Evolutionary conservation across 2,329 filamentous ascomycete species (phyloP).

Genomic region (Exophiala spinifera): DNA sequence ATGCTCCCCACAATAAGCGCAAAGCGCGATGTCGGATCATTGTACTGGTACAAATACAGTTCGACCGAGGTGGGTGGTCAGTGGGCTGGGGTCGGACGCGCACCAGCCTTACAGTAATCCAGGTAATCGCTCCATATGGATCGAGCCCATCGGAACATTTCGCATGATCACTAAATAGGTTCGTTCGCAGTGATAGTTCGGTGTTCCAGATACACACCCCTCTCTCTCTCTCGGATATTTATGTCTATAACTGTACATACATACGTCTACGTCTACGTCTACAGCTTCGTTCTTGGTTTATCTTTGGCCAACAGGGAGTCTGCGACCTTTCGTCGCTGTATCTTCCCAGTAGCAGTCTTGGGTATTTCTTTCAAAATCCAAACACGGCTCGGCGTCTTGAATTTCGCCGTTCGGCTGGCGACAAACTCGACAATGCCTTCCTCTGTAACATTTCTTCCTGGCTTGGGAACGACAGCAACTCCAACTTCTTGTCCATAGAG

Average conservation of each 20-base stretch:
- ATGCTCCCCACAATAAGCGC: background rate
- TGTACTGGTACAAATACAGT: no score
- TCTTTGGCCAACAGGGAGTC: constrained; percentile 77
- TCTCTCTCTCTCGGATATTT: no score
- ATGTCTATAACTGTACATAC: no score
- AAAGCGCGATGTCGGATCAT: background rate
- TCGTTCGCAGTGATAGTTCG: no score
- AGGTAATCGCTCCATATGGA: no score
- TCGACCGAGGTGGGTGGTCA: no score
- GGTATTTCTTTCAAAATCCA: constrained; percentile 83
- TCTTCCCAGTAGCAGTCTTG: constrained; percentile 89
- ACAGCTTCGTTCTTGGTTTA: constrained; percentile 52
- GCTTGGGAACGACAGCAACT: constrained; percentile 71
- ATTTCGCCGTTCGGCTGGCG: constrained; percentile 68
- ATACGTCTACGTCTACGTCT: constrained; percentile 22
- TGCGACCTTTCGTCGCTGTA: constrained; percentile 80
- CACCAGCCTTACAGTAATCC: no score
- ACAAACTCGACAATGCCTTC: constrained; percentile 68
- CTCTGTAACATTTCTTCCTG: constrained; percentile 54
- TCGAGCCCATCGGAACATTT: no score
- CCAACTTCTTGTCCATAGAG: constrained; percentile 80
- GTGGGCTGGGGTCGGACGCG: no score
- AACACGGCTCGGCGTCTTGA: constrained; percentile 82
- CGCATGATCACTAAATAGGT: no score
- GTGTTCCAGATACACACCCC: no score